A percentile compares a stretch with the other conserved stretches of the same genome.
These are phyloP conservation scores for Lindgomyces ingoldianus DNA, from an alignment of 495 filamentous ascomycete species.

Conservation along the genomic window DNA sequence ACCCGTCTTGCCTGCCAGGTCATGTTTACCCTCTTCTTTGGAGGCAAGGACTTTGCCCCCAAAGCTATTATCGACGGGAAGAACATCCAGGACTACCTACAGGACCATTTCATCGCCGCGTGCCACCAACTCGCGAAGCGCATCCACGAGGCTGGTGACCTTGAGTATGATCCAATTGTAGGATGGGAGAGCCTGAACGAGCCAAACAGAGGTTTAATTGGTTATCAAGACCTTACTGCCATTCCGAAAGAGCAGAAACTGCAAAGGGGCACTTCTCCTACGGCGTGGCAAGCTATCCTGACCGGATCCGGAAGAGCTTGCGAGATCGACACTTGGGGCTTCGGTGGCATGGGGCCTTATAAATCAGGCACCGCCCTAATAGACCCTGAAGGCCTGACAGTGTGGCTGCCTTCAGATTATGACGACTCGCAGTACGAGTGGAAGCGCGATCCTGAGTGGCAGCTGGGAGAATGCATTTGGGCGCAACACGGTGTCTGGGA, in stretches of 20 bases:
- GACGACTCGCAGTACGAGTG: conserved; percentile 89
- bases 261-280: conserved; percentile 90
- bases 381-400: conserved; percentile 81
- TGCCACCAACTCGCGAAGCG: conserved; percentile 75
- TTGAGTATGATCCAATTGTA: conserved; percentile 85
- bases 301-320: conserved; percentile 86
- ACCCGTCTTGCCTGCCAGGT: conserved; percentile 81
- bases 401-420: conserved; percentile 78
- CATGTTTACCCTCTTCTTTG: conserved; percentile 95
- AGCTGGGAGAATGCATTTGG: conserved; percentile 90
- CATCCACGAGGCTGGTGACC: conserved; percentile 87
- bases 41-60: conserved; percentile 87
- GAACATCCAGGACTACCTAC: conserved; percentile 96
- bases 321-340: conserved; percentile 88
- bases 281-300: conserved; percentile 90
- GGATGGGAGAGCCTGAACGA: conserved; percentile 97
- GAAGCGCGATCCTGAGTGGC: conserved; percentile 85
- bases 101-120: conserved; percentile 80
- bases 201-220: conserved; percentile 85
- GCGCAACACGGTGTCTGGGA: conserved; percentile 98
- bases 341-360: conserved; percentile 88
- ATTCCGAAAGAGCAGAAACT: conserved; percentile 88
- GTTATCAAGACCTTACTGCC: conserved; percentile 77
- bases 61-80: conserved; percentile 92
- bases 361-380: conserved; percentile 80